Conservation (phyloP, 139 green algal species). For the Tetradesmus obliquus region DNA sequence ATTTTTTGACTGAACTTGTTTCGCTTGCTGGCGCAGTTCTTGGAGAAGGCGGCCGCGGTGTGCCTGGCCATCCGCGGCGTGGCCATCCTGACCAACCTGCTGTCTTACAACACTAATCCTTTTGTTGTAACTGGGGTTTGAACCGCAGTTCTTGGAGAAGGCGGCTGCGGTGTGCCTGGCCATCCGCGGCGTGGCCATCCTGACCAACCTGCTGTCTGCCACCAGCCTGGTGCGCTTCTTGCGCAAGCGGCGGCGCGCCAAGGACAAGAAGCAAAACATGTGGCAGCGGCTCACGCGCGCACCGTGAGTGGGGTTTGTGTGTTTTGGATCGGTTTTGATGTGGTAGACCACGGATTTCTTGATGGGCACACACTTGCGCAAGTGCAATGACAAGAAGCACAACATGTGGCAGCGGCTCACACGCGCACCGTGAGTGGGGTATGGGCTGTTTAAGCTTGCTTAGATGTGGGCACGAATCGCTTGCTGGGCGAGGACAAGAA, state of each 20-base stretch:
- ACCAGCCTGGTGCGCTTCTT: slow-evolving; percentile 48
- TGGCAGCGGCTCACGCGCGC: slow-evolving; percentile 63
- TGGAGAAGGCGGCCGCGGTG: neutral
- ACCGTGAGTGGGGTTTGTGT: slow-evolving; percentile 5
- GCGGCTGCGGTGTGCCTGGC: slow-evolving; percentile 25
- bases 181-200: slow-evolving; percentile 45
- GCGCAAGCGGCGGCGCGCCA: slow-evolving; percentile 35
- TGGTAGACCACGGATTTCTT: too few species aligned
- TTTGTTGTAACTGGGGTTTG: too few species aligned
- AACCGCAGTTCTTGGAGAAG: slow-evolving; percentile 24
- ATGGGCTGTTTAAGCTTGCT: too few species aligned
- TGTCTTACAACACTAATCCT: neutral
- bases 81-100: slow-evolving; percentile 43
- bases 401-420: slow-evolving; percentile 68
- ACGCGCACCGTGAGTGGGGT: slow-evolving; percentile 41
- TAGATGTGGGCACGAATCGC: too few species aligned
- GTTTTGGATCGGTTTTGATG: too few species aligned
- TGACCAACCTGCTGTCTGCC: slow-evolving; percentile 36
- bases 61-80: slow-evolving; percentile 42
- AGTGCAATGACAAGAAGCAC: slow-evolving; percentile 62
- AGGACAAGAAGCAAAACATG: slow-evolving; percentile 68
- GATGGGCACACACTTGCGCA: too few species aligned
- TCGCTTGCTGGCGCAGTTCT: too few species aligned
- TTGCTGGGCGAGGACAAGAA: slow-evolving; percentile 63
- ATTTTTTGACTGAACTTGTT: too few species aligned